Percentiles rank a stretch among this genome's conserved stretches.
Conservation (phyloP, 306 rosid species). For the Gleditsia sinensis region DNA sequence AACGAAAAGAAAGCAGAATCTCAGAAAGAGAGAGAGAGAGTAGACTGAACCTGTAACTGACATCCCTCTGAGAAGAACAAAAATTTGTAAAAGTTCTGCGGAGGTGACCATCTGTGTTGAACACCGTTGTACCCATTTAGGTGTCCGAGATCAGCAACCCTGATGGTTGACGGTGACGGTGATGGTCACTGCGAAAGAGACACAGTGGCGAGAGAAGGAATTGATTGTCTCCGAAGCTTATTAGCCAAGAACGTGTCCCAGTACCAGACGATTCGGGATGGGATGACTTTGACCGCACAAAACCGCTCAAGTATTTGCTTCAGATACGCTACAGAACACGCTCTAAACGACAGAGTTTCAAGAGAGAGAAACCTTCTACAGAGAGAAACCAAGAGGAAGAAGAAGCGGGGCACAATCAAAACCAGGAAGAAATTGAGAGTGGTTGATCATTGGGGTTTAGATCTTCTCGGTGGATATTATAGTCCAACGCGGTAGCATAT, state of each 20-base stretch:
- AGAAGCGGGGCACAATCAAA: not conserved
- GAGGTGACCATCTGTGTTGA: constrained; percentile 39
- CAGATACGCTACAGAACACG: not conserved
- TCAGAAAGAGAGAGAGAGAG: constrained; percentile 18
- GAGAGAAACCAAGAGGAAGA: not conserved
- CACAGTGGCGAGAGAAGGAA: constrained; percentile 19
- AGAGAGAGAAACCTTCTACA: not conserved
- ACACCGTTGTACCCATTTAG: constrained; percentile 48
- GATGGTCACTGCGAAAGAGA: constrained; percentile 16
- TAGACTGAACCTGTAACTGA: constrained; percentile 72
- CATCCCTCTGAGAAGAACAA: constrained; percentile 69
- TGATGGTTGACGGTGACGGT: constrained; percentile 13
- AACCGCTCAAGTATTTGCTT: not conserved
- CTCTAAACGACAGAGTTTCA: constrained; percentile 34
- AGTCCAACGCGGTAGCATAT: too few relatives aligned
- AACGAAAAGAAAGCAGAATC: not conserved
- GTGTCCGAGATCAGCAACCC: constrained; percentile 19
- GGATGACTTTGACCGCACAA: constrained; percentile 26
- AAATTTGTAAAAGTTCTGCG: constrained; percentile 35
- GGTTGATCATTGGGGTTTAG: too few relatives aligned
- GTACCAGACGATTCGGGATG: constrained; percentile 6
- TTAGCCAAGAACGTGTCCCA: constrained; percentile 28
- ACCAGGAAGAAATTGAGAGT: too few relatives aligned
- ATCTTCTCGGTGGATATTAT: too few relatives aligned
- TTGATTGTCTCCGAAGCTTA: not conserved